These are phyloP conservation scores for Olyra latifolia DNA, from an alignment of 176 grass and related monocot species.

Conservation along the genomic window DNA sequence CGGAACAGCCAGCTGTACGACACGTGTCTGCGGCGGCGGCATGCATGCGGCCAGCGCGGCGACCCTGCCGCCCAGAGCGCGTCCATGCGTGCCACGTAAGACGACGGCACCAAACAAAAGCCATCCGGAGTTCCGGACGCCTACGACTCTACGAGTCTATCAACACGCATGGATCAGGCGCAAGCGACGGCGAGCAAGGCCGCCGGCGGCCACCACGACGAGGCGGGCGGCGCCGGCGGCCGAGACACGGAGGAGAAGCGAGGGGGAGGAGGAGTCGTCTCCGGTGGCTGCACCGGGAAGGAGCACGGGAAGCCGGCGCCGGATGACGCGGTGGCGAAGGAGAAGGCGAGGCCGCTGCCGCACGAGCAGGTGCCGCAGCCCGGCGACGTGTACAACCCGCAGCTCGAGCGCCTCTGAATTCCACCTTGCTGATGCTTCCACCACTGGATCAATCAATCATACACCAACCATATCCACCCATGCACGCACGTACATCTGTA, in stretches of 20 bases:
- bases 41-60: too few relatives aligned
- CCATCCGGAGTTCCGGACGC: too few relatives aligned
- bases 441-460: too few relatives aligned
- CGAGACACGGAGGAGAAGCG: background rate
- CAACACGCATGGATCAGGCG: background rate
- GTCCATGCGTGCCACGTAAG: too few relatives aligned
- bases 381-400: constrained; percentile 42
- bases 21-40: too few relatives aligned
- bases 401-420: constrained; percentile 26
- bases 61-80: too few relatives aligned
- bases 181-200: background rate
- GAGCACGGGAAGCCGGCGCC: background rate
- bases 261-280: background rate
- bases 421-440: background rate
- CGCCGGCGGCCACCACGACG: background rate
- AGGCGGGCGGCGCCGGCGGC: background rate
- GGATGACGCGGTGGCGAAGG: background rate
- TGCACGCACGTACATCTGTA: too few relatives aligned
- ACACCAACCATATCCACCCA: too few relatives aligned
- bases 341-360: constrained; percentile 33
- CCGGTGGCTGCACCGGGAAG: background rate
- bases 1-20: too few relatives aligned
- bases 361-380: constrained; percentile 42
- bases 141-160: too few relatives aligned
- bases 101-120: too few relatives aligned